Base-by-base conservation (phyloP, 352 stramenopile species). In the Phytopythium chamaehyphon region DNA sequence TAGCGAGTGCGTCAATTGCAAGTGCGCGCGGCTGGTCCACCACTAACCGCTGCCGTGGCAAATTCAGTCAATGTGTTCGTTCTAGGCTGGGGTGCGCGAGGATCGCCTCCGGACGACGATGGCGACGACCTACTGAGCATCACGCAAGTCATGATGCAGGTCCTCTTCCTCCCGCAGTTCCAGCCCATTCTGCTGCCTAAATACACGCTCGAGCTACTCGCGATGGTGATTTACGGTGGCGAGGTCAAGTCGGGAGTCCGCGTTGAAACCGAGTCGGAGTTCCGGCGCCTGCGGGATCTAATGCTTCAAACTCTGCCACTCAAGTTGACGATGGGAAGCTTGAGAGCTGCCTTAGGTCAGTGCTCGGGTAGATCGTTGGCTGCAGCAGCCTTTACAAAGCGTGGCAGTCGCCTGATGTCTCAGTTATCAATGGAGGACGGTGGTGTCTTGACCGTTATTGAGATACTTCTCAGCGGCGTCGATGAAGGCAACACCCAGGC, bases 401-500 rank as follows among this genome's bases (percentile, higher is more conserved):
- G 67, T 14, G 93, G 82, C 55, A 78, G 76, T 0, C 59, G 71
- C 16, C 64, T 87, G 10, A 50, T 95, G 18, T 80, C 80, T 5
- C 59, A 69, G 11, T 61, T 90, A 21, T 35, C 90, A 26, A 83
- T 93, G 69, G 55, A 85, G 44, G 59, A 83, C 18, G 82, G 83
- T 19, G 84, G 85, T 19, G 83, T 95, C 33, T 63, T 84, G 42
- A 76, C 81, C 11, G 90, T 82, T 4, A 88, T 95, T 48, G 85
- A 95, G 48, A 88, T 92, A 69, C 58, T 95, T 6, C 68, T 93
- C 12, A 69, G 75, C 22, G 60, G 64, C 0, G 83, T 95, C 22
- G 81, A 91, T 22, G 83, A 90, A 36, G 85, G 85, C 55, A 92
- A 93, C 57, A 93, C 85, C 1, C 85, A 92, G 61, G 85, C 85